Conservation (phyloP, 345 rosid species). For the Diplotaxis tenuifolia region DNA sequence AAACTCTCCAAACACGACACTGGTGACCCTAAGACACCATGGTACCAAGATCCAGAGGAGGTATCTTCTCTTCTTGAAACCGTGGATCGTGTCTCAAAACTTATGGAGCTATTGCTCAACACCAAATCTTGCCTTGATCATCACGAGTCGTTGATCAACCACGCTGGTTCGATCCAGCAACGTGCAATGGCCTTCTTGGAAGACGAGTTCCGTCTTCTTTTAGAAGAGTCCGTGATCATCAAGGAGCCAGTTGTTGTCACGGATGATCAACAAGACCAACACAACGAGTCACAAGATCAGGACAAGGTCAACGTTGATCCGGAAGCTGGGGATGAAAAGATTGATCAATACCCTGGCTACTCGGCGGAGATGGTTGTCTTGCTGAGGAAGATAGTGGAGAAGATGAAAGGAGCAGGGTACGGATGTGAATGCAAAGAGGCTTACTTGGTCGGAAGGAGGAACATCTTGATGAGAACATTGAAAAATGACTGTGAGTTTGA, state of each 20-base stretch:
- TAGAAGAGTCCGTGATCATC: conserved; percentile 41
- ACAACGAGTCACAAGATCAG: conserved; percentile 25
- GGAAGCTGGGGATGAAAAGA: conserved; percentile 28
- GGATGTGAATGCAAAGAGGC: conserved; percentile 73
- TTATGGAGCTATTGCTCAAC: conserved; percentile 34
- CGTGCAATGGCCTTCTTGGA: conserved; percentile 70
- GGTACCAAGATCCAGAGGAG: conserved; percentile 44
- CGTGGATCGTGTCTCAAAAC: conserved; percentile 53
- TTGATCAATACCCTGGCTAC: conserved; percentile 44
- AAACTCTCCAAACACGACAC: conserved; percentile 42
- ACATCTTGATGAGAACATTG: conserved; percentile 54
- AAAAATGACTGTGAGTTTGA: conserved; percentile 56
- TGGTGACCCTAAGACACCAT: conserved; percentile 40
- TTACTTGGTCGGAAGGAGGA: conserved; percentile 55
- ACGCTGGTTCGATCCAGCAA: conserved; percentile 57
- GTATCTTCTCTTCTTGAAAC: conserved; percentile 46
- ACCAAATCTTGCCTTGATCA: conserved; percentile 43
- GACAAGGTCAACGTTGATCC: conserved; percentile 18
- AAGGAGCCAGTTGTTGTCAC: conserved; percentile 18
- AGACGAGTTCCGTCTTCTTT: conserved; percentile 59
- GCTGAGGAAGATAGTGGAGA: conserved; percentile 57
- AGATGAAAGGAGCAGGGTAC: conserved; percentile 62
- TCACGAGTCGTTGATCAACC: conserved; percentile 46
- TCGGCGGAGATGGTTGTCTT: conserved; percentile 40
- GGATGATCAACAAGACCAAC: conserved; percentile 37